Conservation (phyloP, 371 early-diverging fungal genomes). For the Mucor irregularis region DNA sequence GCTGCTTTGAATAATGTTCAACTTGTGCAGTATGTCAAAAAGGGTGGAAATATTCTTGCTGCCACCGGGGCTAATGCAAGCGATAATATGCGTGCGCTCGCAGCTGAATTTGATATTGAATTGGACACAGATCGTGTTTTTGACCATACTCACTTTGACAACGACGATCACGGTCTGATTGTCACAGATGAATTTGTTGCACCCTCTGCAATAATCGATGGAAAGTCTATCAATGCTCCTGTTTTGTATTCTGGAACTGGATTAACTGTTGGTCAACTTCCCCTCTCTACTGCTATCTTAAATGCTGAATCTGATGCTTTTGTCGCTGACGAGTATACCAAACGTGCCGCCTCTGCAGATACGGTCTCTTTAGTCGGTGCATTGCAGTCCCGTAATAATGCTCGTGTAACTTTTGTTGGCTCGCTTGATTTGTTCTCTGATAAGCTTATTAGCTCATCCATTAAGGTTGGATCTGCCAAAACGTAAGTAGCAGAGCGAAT, state of each 20-base stretch:
- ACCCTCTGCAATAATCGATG: constrained; percentile 32
- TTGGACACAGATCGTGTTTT: constrained; percentile 73
- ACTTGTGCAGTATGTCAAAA: constrained; percentile 83
- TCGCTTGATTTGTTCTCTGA: constrained; percentile 81
- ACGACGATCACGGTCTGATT: constrained; percentile 38
- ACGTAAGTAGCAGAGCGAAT: no score
- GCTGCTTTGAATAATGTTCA: constrained; percentile 48
- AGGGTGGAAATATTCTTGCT: constrained; percentile 90
- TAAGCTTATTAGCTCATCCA: constrained; percentile 27
- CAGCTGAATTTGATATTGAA: constrained; percentile 84
- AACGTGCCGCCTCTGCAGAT: constrained; percentile 21
- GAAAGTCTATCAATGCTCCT: constrained; percentile 40
- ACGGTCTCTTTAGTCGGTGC: constrained; percentile 69
- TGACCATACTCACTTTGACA: constrained; percentile 66
- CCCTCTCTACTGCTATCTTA: constrained; percentile 70
- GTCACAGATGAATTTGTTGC: constrained; percentile 32
- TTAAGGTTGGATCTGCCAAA: constrained; percentile 27
- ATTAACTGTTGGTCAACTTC: constrained; percentile 56
- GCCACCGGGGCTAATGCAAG: constrained; percentile 65
- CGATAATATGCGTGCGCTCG: constrained; percentile 76
- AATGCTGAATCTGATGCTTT: constrained; percentile 65
- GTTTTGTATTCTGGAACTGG: constrained; percentile 80
- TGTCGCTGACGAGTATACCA: constrained; percentile 40
- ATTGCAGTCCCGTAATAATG: constrained; percentile 88
- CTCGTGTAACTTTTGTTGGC: constrained; percentile 85